Percentiles rank a stretch among this genome's conserved stretches.
These are phyloP conservation scores for Gracilaria domingensis DNA, from an alignment of 23 red algal species.

Conservation along the genomic window DNA sequence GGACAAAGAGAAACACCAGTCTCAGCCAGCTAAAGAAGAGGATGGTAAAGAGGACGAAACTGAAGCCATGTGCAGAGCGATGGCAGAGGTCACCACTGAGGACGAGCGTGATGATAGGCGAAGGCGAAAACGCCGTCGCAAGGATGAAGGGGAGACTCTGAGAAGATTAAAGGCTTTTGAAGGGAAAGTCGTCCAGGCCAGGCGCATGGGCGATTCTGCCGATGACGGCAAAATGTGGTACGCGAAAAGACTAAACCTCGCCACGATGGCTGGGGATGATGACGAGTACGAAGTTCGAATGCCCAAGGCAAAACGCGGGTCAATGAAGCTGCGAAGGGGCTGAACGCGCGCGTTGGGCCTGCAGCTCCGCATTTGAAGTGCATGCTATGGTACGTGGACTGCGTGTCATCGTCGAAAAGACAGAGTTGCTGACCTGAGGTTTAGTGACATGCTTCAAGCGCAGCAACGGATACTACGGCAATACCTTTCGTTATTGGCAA, in stretches of 20 bases:
- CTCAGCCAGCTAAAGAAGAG: constrained; percentile 20
- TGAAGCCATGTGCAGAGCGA: constrained; percentile 43
- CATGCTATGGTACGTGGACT: background rate
- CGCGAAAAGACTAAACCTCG: constrained; percentile 29
- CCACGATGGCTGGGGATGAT: constrained; percentile 1
- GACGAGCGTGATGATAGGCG: constrained; percentile 27
- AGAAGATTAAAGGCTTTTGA: constrained; percentile 35
- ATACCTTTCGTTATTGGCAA: background rate
- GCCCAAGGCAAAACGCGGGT: constrained; percentile 5
- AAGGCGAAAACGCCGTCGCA: constrained; percentile 36
- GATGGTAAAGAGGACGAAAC: constrained; percentile 30
- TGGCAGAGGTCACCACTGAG: constrained; percentile 42
- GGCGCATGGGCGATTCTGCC: constrained; percentile 29
- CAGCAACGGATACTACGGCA: background rate
- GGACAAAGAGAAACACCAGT: background rate
- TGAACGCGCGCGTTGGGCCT: background rate
- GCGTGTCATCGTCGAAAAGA: constrained; percentile 8
- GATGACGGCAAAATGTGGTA: constrained; percentile 44
- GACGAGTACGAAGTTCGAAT: constrained; percentile 26
- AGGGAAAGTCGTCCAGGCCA: constrained; percentile 33
- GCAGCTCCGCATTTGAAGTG: background rate
- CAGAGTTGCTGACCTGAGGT: background rate
- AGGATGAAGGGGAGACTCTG: constrained; percentile 34
- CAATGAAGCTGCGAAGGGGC: background rate
- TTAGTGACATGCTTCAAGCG: background rate